Conservation (phyloP, 306 rosid genomes). For the Purshia tridentata region DNA sequence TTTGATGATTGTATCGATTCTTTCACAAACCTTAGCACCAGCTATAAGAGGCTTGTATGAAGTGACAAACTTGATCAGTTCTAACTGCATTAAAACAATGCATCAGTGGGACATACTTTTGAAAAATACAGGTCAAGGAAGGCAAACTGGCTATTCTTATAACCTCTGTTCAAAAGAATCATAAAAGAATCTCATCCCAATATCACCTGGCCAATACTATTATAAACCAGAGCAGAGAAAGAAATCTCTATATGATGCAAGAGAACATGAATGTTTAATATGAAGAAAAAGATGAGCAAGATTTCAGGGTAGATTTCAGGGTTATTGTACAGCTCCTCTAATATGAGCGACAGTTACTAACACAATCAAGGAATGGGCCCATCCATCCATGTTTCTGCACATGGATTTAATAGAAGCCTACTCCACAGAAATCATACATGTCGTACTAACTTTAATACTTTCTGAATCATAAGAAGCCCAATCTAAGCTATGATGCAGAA, state of each 20-base stretch:
- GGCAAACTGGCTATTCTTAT: constrained; percentile 8
- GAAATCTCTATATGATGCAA: constrained; percentile 3
- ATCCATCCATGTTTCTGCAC: neutral
- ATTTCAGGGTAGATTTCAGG: constrained; percentile 7
- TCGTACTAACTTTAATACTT: neutral
- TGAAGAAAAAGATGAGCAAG: neutral
- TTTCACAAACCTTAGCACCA: constrained; percentile 69
- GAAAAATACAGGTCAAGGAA: constrained; percentile 12
- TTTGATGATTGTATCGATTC: constrained; percentile 60
- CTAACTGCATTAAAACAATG: constrained; percentile 61
- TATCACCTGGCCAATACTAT: neutral
- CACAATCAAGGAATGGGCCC: constrained; percentile 1
- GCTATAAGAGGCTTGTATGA: constrained; percentile 80
- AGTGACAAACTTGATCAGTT: constrained; percentile 71
- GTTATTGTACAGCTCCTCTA: neutral
- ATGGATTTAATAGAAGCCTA: neutral
- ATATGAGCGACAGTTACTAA: neutral
- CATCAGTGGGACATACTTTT: constrained; percentile 26
- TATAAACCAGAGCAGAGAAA: constrained; percentile 8
- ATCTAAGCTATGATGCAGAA: neutral
- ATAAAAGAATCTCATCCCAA: neutral
- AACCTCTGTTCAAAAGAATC: neutral
- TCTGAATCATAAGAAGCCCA: constrained; percentile 3
- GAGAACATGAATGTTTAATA: constrained; percentile 5
- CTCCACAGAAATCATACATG: neutral